These are phyloP conservation scores for Penicillium sp. DNA, from an alignment of 2,329 filamentous ascomycete species.

Conservation along the genomic window DNA sequence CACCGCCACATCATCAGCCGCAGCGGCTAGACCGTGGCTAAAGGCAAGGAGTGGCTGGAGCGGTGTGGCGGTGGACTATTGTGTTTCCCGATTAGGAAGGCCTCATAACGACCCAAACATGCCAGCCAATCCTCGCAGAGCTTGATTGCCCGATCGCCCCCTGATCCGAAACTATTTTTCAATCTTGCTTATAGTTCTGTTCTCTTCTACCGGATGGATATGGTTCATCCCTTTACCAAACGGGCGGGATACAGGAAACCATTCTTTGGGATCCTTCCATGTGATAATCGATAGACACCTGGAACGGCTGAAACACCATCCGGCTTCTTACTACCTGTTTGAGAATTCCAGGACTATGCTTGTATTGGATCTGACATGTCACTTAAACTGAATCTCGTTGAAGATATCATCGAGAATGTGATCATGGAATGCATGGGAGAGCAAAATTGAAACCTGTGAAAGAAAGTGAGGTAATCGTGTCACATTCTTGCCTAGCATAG, in stretches of 20 bases:
- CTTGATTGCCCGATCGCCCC: constrained; percentile 2
- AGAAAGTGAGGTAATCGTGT: constrained; percentile 1
- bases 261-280: constrained; percentile 15
- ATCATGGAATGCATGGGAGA: neutral
- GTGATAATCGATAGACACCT: constrained; percentile 11
- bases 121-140: neutral
- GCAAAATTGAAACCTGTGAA: constrained; percentile 5
- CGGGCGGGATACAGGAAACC: constrained; percentile 10
- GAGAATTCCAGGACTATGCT: neutral
- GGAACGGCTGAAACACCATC: neutral
- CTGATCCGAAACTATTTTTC: neutral
- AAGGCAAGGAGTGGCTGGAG: constrained; percentile 31
- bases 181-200: neutral
- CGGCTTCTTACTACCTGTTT: constrained; percentile 12
- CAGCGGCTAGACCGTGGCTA: constrained; percentile 29
- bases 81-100: constrained; percentile 20
- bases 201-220: constrained; percentile 10
- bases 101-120: neutral
- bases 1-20: constrained; percentile 17
- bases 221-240: constrained; percentile 18
- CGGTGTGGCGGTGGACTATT: constrained; percentile 28
- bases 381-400: constrained; percentile 12
- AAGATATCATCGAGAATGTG: neutral
- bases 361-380: constrained; percentile 21
- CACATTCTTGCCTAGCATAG: constrained; percentile 2